Base-by-base conservation (phyloP, 108 stramenopile genomes). In the Parietichytrium sp. region DNA sequence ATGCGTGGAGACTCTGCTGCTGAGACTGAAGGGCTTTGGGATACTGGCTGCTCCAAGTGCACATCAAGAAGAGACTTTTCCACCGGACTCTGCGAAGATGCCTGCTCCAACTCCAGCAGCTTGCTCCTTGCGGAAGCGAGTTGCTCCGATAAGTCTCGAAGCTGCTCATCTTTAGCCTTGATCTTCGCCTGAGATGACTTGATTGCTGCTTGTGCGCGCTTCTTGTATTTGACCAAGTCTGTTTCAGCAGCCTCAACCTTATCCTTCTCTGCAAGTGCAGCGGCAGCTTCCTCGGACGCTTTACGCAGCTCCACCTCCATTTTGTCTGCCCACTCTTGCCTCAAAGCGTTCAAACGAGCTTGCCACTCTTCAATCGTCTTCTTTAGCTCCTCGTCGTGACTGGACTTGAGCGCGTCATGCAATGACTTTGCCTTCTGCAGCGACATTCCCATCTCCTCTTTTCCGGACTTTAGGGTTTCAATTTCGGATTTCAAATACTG, bases 101-200 rank as follows among this genome's bases (percentile, higher is more conserved):
- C 61, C 3, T 53, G 18, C 20, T 72, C 61, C 33, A 72, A 10
- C 23, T 72, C 61, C 10, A 72, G 8, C n/a, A 72, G 10, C 4
- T 25, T 33, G 38, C 45, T 33, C 10, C 20, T 33, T 1, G 61
- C 61, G 8, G 25, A 10, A 10, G 15, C 33, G 42, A 72, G 61
- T 10, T 72, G 38, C 20, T 72, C 38, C 16, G 61, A 33, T 20
- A 72, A 27, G 15, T 72, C 45, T 13, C 16, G 15, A 31, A 72
- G 13, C 33, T 72, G 61, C 42, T 72, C 61, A 7, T 72, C 61
- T 0, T 42, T 33, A 33, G 61, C 61, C 61, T 72, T 72, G 3
- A 72, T 8, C 61, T 72, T 72, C 38, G 29, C 61, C 6, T 72
- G 61, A n/a, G 61, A 72, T n/a, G 61, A 13, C 20, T 72, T 72